Evolutionary conservation across 345 rosid genomes (phyloP), one percentile per base, ranked within the genome.

Genomic region (Syzygium grande): DNA sequence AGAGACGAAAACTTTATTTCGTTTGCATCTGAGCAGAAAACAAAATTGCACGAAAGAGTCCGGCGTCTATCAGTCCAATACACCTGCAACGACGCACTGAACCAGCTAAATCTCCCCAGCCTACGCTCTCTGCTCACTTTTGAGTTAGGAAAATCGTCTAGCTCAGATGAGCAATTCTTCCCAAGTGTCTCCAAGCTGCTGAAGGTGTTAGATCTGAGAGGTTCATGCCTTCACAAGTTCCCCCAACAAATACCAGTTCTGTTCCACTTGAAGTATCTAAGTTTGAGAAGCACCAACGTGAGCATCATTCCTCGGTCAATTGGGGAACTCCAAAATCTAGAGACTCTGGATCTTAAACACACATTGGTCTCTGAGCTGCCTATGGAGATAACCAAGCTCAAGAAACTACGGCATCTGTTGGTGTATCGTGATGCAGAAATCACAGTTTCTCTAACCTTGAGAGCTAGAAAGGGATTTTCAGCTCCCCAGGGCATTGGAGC

Each of bases 331-430:
- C 0, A 58, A 25, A 58, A 23, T 58, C 0, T 58, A 0, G 65
- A 58, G 65, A 25, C 29, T 58, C 0, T 58, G 0, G 65, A 58
- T 58, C 2, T 25, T 4, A 58, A 58, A 23, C 3, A 4, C 0
- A 25, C 29, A 3, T 23, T 25, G 3, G 65, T 58, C 7, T 58
- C 2, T 11, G 7, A 58, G 29, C 0, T 58, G 0, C 65, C 3
- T 58, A 0, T 4, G 29, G 29, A 10, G 15, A 58, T 58, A 58
- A 58, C 29, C 0, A 5, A 58, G 29, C 65, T 58, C 15, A 25
- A 5, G 7, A 58, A 58, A 58, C 29, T 58, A 11, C 14, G 2
- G 0, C 0, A 11, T 25, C 7, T 58, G 0, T 9, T 23, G n/a
- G 13, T 56, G 6, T 56, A 22, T 1, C 23, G 1, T 56, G 10